phyloP scores from a whole-genome alignment of 2,329 filamentous ascomycete genomes.

The Penicillium fuscoglaucum region DNA sequence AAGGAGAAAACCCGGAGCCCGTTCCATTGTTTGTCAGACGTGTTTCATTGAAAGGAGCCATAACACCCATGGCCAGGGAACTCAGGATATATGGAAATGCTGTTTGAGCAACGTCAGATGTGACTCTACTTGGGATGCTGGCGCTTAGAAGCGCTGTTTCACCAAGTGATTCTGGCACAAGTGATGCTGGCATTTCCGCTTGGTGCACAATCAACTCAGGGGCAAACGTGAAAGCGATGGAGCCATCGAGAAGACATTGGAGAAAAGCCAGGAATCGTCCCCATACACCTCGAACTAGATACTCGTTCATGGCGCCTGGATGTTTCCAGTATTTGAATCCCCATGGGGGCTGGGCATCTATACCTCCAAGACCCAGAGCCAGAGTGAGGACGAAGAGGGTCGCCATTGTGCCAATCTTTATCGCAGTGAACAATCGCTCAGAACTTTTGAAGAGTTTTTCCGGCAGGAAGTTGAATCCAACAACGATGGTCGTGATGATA shows the following conservation, averaged over 20 bases:
- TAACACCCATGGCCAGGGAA: conserved; percentile 59
- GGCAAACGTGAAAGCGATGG: conserved; percentile 55
- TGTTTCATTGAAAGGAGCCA: conserved; percentile 58
- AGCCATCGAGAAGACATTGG: conserved; percentile 51
- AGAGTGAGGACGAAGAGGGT: conserved; percentile 52
- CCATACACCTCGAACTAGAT: conserved; percentile 46
- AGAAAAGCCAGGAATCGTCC: conserved; percentile 54
- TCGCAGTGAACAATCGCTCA: conserved; percentile 51
- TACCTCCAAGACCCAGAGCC: conserved; percentile 54
- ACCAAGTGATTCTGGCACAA: conserved; percentile 1
- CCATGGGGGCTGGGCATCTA: conserved; percentile 49
- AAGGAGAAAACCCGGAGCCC: conserved; percentile 54
- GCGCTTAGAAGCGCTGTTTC: conserved; percentile 15
- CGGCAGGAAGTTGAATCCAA: conserved; percentile 50
- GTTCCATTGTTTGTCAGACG: conserved; percentile 54
- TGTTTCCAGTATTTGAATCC: conserved; percentile 53
- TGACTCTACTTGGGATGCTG: conserved; percentile 55
- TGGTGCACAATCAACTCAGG: conserved; percentile 57
- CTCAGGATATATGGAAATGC: conserved; percentile 59
- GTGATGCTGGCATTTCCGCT: conserved; percentile 40
- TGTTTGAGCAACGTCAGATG: conserved; percentile 57
- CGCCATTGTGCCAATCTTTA: conserved; percentile 52
- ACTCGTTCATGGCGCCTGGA: conserved; percentile 51
- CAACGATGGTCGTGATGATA: conserved; percentile 59
- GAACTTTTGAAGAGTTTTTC: conserved; percentile 52